Percentiles rank a stretch among this genome's conserved stretches.
Evolutionary conservation across 495 filamentous ascomycete genomes (phyloP).

Genomic region (Gamarada debralockiae): DNA sequence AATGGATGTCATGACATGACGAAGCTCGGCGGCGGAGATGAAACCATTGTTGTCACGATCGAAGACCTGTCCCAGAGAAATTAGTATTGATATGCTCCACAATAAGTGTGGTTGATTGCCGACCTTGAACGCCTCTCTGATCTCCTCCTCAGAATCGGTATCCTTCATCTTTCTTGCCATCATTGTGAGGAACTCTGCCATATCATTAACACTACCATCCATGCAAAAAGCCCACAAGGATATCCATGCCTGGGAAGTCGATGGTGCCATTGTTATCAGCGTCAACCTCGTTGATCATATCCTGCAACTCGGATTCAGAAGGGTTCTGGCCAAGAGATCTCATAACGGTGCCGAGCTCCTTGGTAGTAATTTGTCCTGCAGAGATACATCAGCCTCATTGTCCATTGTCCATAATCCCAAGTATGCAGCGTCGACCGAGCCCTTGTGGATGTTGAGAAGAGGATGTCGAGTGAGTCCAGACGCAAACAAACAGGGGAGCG

Average conservation of each 20-base stretch:
- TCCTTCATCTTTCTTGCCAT: conserved; percentile 99
- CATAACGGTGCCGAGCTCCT: conserved; percentile 99
- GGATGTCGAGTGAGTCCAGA: too few species aligned
- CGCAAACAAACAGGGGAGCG: too few species aligned
- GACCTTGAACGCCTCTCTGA: conserved; percentile 72
- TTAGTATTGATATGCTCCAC: not conserved
- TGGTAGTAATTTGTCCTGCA: conserved; percentile 97
- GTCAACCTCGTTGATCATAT: conserved; percentile 99
- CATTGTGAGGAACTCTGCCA: conserved; percentile 95
- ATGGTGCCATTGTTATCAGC: conserved; percentile 99
- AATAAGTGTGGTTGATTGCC: not conserved
- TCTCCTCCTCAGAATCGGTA: conserved; percentile 98
- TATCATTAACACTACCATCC: conserved; percentile 4
- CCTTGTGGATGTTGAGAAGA: not conserved
- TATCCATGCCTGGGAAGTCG: conserved; percentile 84
- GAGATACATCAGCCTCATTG: conserved; percentile 4
- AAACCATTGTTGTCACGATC: conserved; percentile 99
- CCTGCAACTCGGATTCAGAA: conserved; percentile 96
- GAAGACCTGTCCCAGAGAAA: conserved; percentile 66
- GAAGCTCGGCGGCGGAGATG: conserved; percentile 95
- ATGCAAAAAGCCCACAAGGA: not conserved
- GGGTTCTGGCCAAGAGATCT: conserved; percentile 99
- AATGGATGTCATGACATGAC: conserved; percentile 99
- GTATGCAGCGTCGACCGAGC: not conserved
- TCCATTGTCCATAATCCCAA: not conserved